Evolutionary conservation across 2,329 filamentous ascomycete genomes (phyloP).

Genomic region (Immersiporthe knoxdaviesiana): DNA sequence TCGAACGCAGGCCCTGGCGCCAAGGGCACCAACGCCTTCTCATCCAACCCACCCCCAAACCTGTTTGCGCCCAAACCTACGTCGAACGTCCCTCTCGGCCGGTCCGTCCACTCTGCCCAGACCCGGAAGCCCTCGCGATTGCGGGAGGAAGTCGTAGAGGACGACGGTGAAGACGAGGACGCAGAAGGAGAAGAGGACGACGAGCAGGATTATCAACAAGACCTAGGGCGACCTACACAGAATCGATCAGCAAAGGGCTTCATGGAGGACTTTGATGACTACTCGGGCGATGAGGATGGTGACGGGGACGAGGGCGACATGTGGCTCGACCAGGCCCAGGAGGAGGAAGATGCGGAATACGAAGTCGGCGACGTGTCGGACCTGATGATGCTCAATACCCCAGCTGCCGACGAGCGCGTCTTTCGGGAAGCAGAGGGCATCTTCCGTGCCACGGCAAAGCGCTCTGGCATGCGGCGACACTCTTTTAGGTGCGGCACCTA

Average conservation of each 20-base stretch:
- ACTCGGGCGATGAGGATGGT: conserved; percentile 27
- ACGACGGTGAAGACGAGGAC: conserved; percentile 43
- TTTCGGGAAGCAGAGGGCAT: conserved; percentile 60
- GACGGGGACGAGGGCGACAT: conserved; percentile 49
- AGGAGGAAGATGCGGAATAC: conserved; percentile 42
- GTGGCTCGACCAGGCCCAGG: conserved; percentile 54
- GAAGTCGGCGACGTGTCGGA: conserved; percentile 52
- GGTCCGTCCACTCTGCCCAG: conserved; percentile 48
- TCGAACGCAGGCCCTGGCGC: conserved; percentile 14
- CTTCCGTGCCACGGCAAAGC: conserved; percentile 56
- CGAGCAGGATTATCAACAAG: conserved; percentile 43
- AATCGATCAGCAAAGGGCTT: conserved; percentile 38
- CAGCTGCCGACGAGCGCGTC: conserved; percentile 57
- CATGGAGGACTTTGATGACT: conserved; percentile 35
- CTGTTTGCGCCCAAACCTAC: conserved; percentile 43
- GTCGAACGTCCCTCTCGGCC: conserved; percentile 50
- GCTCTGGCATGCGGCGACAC: conserved; percentile 46
- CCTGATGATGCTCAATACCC: conserved; percentile 58
- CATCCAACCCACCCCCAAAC: conserved; percentile 38
- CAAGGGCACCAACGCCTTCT: conserved; percentile 24
- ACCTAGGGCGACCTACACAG: conserved; percentile 26
- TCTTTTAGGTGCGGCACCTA: conserved; percentile 70
- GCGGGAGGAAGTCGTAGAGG: conserved; percentile 47
- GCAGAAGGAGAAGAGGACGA: conserved; percentile 45
- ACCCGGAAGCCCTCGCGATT: conserved; percentile 54